phyloP scores from a whole-genome alignment of 1,284 basidiomycete genomes.

The Sphagnurus paluster region DNA sequence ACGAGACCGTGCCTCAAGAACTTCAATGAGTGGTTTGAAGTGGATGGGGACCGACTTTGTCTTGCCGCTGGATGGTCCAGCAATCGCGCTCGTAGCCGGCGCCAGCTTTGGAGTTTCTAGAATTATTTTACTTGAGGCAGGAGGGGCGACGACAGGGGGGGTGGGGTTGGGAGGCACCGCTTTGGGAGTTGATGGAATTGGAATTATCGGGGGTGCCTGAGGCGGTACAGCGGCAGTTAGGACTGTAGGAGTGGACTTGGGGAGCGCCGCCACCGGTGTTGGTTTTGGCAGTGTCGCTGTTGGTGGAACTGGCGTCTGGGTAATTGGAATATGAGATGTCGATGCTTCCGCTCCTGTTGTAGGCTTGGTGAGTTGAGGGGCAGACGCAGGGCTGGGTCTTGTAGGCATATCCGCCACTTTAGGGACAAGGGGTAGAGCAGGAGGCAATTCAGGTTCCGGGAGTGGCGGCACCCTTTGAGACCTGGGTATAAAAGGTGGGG shows the following conservation, averaged over 20 bases:
- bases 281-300: not conserved
- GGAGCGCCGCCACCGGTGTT: not conserved
- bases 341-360: not conserved
- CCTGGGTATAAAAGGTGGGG: not conserved
- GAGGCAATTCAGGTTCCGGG: not conserved
- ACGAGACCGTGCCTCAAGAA: constrained; percentile 15
- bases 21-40: constrained; percentile 16
- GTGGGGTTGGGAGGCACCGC: too few relatives aligned
- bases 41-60: constrained; percentile 12
- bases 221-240: too few relatives aligned
- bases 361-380: too few relatives aligned
- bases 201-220: too few relatives aligned
- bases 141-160: too few relatives aligned
- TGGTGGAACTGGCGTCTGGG: not conserved
- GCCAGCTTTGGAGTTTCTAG: not conserved
- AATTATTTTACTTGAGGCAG: too few relatives aligned
- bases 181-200: too few relatives aligned
- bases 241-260: too few relatives aligned
- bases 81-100: too few relatives aligned
- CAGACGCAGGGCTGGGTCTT: too few relatives aligned
- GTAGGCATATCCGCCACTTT: not conserved
- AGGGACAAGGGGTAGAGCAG: not conserved
- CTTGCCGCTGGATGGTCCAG: too few relatives aligned
- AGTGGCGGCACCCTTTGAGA: not conserved
- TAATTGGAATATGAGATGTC: not conserved